A percentile compares a stretch with the other conserved stretches of the same genome.
These are phyloP conservation scores for Blastobotrys peoriensis DNA, from an alignment of 805 yeast species.

Conservation along the genomic window DNA sequence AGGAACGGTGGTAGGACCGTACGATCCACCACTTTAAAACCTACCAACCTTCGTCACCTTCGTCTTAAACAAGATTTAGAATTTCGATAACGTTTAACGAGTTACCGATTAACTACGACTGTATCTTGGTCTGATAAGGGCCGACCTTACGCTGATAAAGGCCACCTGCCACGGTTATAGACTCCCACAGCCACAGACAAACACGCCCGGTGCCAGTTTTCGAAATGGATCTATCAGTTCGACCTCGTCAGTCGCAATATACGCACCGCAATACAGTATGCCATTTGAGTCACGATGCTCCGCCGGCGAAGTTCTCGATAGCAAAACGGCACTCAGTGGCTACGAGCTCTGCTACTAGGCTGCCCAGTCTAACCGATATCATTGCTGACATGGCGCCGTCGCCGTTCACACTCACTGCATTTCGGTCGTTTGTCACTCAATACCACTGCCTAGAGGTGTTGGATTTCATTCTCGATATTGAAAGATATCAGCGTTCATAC, in stretches of 20 bases:
- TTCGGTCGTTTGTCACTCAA: slow-evolving; percentile 25
- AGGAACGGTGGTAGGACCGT: too few relatives aligned
- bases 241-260: background rate
- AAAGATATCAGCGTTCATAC: slow-evolving; percentile 16
- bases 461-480: slow-evolving; percentile 27
- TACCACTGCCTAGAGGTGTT: slow-evolving; percentile 29
- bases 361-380: slow-evolving; percentile 27
- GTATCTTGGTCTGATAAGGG: too few relatives aligned
- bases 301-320: background rate
- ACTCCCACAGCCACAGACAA: too few relatives aligned
- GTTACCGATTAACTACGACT: too few relatives aligned
- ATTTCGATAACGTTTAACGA: too few relatives aligned
- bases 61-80: too few relatives aligned
- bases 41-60: too few relatives aligned
- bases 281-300: background rate
- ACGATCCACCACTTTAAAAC: too few relatives aligned
- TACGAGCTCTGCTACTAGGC: background rate
- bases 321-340: background rate
- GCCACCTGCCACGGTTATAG: too few relatives aligned
- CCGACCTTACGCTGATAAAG: too few relatives aligned
- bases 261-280: background rate
- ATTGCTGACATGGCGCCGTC: slow-evolving; percentile 19
- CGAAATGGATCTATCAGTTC: background rate
- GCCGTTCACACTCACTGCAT: slow-evolving; percentile 27
- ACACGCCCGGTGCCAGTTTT: too few relatives aligned